Conservation (phyloP, 768 basidiomycete species). For the Phlebiopsis gigantea region DNA sequence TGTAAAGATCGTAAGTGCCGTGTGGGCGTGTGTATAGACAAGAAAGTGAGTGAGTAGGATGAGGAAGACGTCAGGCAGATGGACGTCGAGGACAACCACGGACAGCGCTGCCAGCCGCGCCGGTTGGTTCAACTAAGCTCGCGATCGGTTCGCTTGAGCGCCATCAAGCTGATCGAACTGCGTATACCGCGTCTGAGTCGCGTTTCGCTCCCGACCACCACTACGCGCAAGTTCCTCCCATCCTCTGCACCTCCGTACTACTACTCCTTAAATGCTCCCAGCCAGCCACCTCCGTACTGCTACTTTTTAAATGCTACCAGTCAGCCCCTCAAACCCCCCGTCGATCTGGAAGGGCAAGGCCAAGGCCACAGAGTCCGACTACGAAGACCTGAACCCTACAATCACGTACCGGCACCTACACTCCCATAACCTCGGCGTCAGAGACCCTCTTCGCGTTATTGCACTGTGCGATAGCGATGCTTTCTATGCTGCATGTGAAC, state of each 20-base stretch:
- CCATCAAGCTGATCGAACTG: not conserved
- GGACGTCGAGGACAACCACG: slow-evolving; percentile 2
- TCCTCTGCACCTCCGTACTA: not conserved
- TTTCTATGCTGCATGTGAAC: slow-evolving; percentile 83
- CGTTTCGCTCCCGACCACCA: not conserved
- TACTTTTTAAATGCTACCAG: not conserved
- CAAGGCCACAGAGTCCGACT: slow-evolving; percentile 40
- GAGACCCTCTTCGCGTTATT: slow-evolving; percentile 76
- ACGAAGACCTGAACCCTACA: slow-evolving; percentile 54
- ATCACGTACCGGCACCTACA: slow-evolving; percentile 81
- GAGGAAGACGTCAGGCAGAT: not conserved
- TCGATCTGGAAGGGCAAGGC: slow-evolving; percentile 50
- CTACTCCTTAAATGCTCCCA: not conserved
- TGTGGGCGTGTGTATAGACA: slow-evolving; percentile 11
- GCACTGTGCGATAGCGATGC: slow-evolving; percentile 92
- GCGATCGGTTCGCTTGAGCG: slow-evolving; percentile 1
- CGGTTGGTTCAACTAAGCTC: not conserved
- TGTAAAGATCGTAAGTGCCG: slow-evolving; percentile 17
- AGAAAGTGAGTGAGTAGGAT: not conserved
- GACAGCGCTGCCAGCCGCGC: not conserved
- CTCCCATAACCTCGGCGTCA: slow-evolving; percentile 60
- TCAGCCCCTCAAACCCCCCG: not conserved
- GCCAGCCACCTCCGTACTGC: not conserved
- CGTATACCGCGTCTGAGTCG: not conserved
- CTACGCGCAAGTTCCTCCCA: not conserved